A percentile compares a stretch with the other conserved stretches of the same genome.
These are phyloP conservation scores for Yamadazyma taylorii DNA, from an alignment of 1,139 yeast genomes.

Conservation along the genomic window DNA sequence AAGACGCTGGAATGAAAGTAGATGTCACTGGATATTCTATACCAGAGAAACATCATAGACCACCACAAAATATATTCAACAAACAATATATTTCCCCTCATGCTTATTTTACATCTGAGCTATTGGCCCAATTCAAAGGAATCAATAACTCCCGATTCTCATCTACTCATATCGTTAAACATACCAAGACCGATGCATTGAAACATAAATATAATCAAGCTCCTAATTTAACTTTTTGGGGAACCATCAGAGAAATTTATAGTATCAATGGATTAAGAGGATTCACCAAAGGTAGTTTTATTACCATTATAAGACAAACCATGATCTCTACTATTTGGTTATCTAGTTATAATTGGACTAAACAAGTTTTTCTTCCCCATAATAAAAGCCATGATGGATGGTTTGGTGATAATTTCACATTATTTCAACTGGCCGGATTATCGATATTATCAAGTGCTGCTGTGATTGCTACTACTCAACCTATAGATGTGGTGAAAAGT, in stretches of 20 bases:
- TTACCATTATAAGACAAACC: conserved; percentile 78
- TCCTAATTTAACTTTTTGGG: conserved; percentile 56
- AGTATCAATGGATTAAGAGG: conserved; percentile 73
- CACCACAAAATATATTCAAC: conserved; percentile 24
- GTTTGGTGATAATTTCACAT: conserved; percentile 47
- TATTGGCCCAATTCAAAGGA: conserved; percentile 30
- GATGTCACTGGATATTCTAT: conserved; percentile 30
- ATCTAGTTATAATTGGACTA: conserved; percentile 74
- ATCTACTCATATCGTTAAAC: conserved; percentile 18
- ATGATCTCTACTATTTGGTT: conserved; percentile 81
- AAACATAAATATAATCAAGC: conserved; percentile 44
- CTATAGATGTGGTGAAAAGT: conserved; percentile 86
- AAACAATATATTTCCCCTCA: conserved; percentile 47
- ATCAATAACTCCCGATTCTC: conserved; percentile 27
- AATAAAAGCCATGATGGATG: conserved; percentile 43
- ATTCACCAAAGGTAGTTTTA: conserved; percentile 76
- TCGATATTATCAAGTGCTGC: conserved; percentile 61
- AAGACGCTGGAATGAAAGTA: conserved; percentile 17
- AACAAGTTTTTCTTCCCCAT: conserved; percentile 66
- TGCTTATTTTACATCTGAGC: conserved; percentile 41
- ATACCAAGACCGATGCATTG: conserved; percentile 26
- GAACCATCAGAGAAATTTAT: conserved; percentile 66
- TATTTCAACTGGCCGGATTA: conserved; percentile 45
- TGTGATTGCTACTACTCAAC: conserved; percentile 82
- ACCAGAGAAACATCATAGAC: conserved; percentile 27